Percentiles rank a stretch among this genome's conserved stretches.
These are phyloP conservation scores for Talaromyces sp. DNA, from an alignment of 2,329 filamentous ascomycete species.

Conservation along the genomic window DNA sequence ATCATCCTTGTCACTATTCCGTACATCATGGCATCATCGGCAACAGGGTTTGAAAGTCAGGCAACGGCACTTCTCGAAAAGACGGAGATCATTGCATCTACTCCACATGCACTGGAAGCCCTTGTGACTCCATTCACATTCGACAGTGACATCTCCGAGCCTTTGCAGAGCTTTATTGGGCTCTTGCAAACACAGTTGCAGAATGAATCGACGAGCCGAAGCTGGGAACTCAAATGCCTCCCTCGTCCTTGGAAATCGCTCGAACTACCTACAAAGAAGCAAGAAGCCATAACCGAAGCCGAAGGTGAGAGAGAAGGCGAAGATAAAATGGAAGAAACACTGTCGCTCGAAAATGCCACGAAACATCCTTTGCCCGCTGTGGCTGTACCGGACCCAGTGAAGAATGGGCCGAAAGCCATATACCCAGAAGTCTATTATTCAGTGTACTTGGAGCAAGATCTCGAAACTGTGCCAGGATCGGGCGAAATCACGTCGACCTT, in stretches of 20 bases:
- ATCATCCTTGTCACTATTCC: conserved; percentile 93
- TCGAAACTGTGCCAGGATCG: conserved; percentile 80
- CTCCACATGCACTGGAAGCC: conserved; percentile 77
- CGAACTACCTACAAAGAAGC: conserved; percentile 15
- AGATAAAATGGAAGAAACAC: conserved; percentile 43
- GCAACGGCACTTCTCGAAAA: conserved; percentile 81
- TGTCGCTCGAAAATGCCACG: conserved; percentile 56
- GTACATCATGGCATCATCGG: conserved; percentile 75
- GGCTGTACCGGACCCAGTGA: conserved; percentile 69
- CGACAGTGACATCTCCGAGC: conserved; percentile 56
- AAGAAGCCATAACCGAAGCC: conserved; percentile 27
- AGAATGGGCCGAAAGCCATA: conserved; percentile 69
- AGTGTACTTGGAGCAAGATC: conserved; percentile 80
- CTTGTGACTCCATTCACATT: conserved; percentile 80
- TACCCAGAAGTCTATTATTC: conserved; percentile 95
- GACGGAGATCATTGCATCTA: conserved; percentile 89
- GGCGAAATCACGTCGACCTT: conserved; percentile 75
- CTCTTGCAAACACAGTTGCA: conserved; percentile 84
- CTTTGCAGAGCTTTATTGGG: conserved; percentile 69
- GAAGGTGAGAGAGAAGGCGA: neutral
- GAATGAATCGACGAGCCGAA: conserved; percentile 62
- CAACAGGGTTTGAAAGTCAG: conserved; percentile 66
- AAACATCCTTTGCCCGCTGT: conserved; percentile 79
- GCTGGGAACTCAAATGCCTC: conserved; percentile 70
- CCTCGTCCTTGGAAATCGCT: conserved; percentile 53